Evolutionary conservation across 169 alveolate genomes (phyloP).

Genomic region (Cardiosporidium cionae): DNA sequence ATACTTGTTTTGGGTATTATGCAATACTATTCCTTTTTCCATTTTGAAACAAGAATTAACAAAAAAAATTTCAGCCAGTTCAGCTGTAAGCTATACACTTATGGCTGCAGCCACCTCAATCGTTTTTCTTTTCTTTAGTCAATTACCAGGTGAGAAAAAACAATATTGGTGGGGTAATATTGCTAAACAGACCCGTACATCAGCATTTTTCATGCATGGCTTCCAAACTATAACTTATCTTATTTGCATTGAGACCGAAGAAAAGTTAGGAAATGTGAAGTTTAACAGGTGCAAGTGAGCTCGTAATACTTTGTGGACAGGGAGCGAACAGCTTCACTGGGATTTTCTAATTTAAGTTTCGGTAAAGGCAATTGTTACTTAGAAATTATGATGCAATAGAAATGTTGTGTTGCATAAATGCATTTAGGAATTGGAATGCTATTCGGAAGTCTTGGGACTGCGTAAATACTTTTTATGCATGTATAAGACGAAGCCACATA

Average conservation of each 20-base stretch:
- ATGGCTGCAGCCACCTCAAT: background rate
- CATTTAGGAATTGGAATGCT: background rate
- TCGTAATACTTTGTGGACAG: background rate
- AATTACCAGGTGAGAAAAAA: background rate
- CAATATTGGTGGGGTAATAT: background rate
- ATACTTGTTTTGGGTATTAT: background rate
- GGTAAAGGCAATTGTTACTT: background rate
- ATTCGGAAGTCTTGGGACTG: background rate
- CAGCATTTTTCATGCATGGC: background rate
- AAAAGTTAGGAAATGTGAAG: background rate
- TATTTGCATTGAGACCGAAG: background rate
- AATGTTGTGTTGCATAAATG: background rate
- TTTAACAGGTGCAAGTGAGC: background rate
- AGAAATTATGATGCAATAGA: no score
- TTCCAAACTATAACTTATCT: background rate
- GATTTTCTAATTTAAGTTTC: background rate
- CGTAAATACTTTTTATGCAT: background rate
- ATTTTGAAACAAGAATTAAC: no score
- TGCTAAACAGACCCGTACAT: no score
- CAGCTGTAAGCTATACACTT: background rate
- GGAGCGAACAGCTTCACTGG: background rate
- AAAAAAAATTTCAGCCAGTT: background rate
- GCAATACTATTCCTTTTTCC: no score
- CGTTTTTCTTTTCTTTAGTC: background rate
- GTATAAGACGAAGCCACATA: background rate